These are phyloP conservation scores for Pelargonium citronellum DNA, from an alignment of 441 rosid genomes.

Conservation along the genomic window DNA sequence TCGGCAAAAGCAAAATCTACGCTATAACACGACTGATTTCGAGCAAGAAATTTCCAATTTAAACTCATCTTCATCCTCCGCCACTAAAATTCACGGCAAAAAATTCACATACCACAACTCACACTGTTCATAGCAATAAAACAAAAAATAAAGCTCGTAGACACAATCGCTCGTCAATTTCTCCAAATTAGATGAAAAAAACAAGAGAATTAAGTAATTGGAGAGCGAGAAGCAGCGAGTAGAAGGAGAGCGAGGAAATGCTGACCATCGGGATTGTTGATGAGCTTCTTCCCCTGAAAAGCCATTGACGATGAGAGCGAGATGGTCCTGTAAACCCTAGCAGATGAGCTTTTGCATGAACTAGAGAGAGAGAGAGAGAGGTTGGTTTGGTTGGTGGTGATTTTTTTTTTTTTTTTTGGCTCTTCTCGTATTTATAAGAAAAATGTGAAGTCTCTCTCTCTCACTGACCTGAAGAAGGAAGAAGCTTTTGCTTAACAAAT, in stretches of 20 bases:
- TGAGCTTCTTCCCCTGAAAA: conserved; percentile 76
- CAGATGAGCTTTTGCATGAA: conserved; percentile 11
- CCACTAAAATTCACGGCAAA: neutral
- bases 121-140: neutral
- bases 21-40: neutral
- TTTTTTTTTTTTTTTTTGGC: neutral
- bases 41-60: neutral
- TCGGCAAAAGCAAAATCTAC: neutral
- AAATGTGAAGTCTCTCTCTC: conserved; percentile 4
- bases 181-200: neutral
- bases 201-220: neutral
- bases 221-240: conserved; percentile 11
- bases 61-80: neutral
- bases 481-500: neutral
- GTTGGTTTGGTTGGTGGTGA: conserved; percentile 6
- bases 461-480: conserved; percentile 1
- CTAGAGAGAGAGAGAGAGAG: conserved; percentile 6
- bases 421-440: neutral
- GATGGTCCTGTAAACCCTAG: conserved; percentile 16
- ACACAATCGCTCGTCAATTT: conserved; percentile 1
- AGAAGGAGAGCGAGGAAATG: conserved; percentile 24
- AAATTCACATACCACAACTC: neutral
- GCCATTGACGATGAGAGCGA: conserved; percentile 40
- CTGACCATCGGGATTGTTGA: conserved; percentile 78
- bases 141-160: neutral